Evolutionary conservation across 2,329 filamentous ascomycete species (phyloP).

Genomic region (Diplodia seriata): DNA sequence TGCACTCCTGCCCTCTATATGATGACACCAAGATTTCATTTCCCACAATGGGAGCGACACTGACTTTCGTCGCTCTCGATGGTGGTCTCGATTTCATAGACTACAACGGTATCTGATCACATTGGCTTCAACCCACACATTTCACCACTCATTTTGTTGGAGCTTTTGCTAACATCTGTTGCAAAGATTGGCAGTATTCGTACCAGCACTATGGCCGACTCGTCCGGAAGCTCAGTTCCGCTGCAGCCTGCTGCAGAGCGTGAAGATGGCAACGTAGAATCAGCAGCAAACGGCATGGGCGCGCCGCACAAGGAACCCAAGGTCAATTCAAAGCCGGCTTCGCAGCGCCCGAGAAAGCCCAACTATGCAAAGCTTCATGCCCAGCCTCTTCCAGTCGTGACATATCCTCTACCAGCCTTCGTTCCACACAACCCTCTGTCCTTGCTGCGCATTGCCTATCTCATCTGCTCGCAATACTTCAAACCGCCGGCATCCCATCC

Average conservation of each 20-base stretch:
- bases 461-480: slow-evolving; percentile 77
- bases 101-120: slow-evolving; percentile 51
- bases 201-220: slow-evolving; percentile 16
- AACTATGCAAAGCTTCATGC: slow-evolving; percentile 79
- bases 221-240: not conserved
- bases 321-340: slow-evolving; percentile 27
- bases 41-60: slow-evolving; percentile 33
- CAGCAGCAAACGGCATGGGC: slow-evolving; percentile 23
- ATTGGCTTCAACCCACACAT: not conserved
- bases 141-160: not conserved
- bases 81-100: slow-evolving; percentile 44
- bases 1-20: slow-evolving; percentile 14
- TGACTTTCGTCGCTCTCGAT: slow-evolving; percentile 43
- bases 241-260: not conserved
- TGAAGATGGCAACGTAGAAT: slow-evolving; percentile 18
- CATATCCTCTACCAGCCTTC: slow-evolving; percentile 84
- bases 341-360: slow-evolving; percentile 49
- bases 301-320: slow-evolving; percentile 20
- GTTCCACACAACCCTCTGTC: slow-evolving; percentile 94
- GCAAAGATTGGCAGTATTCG: slow-evolving; percentile 4
- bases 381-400: slow-evolving; percentile 78
- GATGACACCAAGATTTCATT: slow-evolving; percentile 34
- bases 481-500: slow-evolving; percentile 69
- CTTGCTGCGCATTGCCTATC: slow-evolving; percentile 77
- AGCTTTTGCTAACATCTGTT: slow-evolving; percentile 12